Conservation (phyloP, 2,329 filamentous ascomycete species). For the Diaporthe caulivora region DNA sequence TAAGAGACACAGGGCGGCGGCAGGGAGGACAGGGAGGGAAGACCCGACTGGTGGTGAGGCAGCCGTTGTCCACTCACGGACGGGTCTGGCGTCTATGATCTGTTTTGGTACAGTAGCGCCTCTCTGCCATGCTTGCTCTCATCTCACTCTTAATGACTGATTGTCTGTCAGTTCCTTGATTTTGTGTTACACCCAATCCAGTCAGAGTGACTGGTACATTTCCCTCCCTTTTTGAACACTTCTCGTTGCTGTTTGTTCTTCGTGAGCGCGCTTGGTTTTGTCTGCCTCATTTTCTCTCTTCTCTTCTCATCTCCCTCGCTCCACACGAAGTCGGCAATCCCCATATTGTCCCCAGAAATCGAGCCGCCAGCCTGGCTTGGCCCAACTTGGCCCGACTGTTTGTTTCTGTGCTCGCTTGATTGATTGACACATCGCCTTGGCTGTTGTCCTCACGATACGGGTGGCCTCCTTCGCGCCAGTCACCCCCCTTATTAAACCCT, state of each 20-base stretch:
- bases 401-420: neutral
- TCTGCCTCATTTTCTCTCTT: neutral
- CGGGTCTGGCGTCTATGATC: neutral
- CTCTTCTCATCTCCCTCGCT: constrained; percentile 26
- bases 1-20: constrained; percentile 22
- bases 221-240: neutral
- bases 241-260: neutral
- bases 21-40: neutral
- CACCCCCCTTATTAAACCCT: constrained; percentile 7
- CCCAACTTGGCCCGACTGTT: neutral
- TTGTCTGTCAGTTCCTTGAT: constrained; percentile 15
- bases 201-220: neutral
- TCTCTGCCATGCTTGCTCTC: neutral
- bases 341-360: constrained; percentile 23
- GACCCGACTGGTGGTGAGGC: neutral
- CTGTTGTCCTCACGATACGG: neutral
- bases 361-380: constrained; percentile 12
- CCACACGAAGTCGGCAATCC: constrained; percentile 3
- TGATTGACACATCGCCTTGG: constrained; percentile 2
- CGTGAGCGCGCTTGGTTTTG: neutral
- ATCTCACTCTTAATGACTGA: neutral
- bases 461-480: neutral
- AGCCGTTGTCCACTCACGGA: neutral
- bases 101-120: constrained; percentile 1
- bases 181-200: neutral